Evolutionary conservation across 2,329 filamentous ascomycete genomes (phyloP).

Genomic region (Aspergillus aculeatinus): DNA sequence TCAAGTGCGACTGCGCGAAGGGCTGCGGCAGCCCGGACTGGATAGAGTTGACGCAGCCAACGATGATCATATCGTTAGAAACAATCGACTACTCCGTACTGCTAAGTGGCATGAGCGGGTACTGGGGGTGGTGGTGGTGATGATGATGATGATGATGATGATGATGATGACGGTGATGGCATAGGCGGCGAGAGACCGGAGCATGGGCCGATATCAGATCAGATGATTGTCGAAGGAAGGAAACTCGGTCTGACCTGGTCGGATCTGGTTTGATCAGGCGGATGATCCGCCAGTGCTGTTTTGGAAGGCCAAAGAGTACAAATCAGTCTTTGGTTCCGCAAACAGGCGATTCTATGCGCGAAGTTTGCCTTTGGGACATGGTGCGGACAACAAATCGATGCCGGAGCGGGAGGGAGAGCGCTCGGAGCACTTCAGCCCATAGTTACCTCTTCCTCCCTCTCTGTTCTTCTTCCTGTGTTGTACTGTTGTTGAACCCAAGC

Average conservation of each 20-base stretch:
- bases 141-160: too few species aligned
- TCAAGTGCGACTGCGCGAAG: neutral
- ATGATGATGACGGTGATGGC: neutral
- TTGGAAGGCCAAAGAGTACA: neutral
- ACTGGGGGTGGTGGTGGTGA: too few species aligned
- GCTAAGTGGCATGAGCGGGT: neutral
- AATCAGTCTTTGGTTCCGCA: neutral
- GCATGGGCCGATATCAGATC: neutral
- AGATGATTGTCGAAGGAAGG: neutral
- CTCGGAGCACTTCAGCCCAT: neutral
- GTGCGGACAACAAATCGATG: neutral
- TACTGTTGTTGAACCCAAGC: neutral
- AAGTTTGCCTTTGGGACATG: neutral
- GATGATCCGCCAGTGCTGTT: neutral
- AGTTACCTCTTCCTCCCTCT: neutral
- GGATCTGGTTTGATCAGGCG: conserved; percentile 2
- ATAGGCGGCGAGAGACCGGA: neutral
- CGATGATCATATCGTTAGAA: neutral
- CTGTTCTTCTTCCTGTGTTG: neutral
- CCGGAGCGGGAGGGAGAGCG: neutral
- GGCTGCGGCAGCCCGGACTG: neutral
- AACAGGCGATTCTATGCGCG: neutral
- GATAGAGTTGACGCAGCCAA: neutral
- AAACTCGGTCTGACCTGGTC: neutral
- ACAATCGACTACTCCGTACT: neutral